A percentile compares a stretch with the other conserved stretches of the same genome.
phyloP scores from a whole-genome alignment of 306 rosid genomes.

The Luffa acutangula region DNA sequence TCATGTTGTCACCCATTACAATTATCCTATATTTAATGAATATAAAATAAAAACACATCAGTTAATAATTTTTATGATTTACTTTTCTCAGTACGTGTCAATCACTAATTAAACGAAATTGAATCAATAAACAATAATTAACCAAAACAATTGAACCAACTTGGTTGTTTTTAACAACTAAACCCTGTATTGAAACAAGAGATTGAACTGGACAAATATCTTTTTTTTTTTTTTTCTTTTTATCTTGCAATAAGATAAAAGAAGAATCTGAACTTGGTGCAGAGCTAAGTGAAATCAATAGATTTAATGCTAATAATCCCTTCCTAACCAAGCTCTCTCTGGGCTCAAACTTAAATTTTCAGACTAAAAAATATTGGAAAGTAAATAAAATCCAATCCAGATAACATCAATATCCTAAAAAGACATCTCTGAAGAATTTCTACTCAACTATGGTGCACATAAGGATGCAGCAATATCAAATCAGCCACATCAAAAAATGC shows the following conservation, averaged over 20 bases:
- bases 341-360: background rate
- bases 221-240: too few species aligned
- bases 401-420: slow-evolving; percentile 13
- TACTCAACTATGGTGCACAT: slow-evolving; percentile 17
- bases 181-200: background rate
- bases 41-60: too few species aligned
- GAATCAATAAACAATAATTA: background rate
- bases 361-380: background rate
- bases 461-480: slow-evolving; percentile 18
- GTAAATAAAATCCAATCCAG: background rate
- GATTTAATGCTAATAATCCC: background rate
- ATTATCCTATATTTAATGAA: too few species aligned
- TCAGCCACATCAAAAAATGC: slow-evolving; percentile 13
- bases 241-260: background rate
- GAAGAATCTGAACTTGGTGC: background rate
- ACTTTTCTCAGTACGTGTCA: background rate
- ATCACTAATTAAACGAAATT: background rate
- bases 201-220: background rate
- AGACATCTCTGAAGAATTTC: slow-evolving; percentile 17
- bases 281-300: background rate
- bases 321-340: background rate
- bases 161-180: background rate
- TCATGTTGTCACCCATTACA: too few species aligned
- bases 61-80: background rate
- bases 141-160: background rate